A percentile compares a stretch with the other conserved stretches of the same genome.
These are phyloP conservation scores for Metschnikowia noctiluminum DNA, from an alignment of 805 yeast species.

Conservation along the genomic window DNA sequence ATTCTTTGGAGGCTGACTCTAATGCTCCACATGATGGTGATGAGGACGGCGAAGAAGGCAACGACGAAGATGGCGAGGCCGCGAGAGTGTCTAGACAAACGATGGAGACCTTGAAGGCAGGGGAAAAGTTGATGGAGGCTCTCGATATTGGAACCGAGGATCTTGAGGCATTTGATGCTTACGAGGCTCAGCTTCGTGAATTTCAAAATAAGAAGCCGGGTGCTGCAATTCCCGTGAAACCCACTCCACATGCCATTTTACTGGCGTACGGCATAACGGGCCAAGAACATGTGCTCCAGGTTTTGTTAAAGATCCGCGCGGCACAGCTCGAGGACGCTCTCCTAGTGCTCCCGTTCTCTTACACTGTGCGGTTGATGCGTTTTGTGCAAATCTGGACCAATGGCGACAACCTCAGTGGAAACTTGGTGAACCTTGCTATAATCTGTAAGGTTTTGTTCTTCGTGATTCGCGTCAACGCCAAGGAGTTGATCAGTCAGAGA, in stretches of 20 bases:
- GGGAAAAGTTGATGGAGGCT: constrained; percentile 90
- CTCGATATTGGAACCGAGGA: constrained; percentile 78
- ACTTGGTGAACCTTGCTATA: constrained; percentile 53
- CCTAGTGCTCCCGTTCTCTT: constrained; percentile 85
- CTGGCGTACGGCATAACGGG: constrained; percentile 70
- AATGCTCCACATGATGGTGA: constrained; percentile 19
- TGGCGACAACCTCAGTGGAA: constrained; percentile 35
- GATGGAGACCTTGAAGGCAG: constrained; percentile 87
- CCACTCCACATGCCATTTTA: constrained; percentile 68
- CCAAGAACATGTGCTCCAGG: constrained; percentile 73
- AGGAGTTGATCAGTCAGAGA: constrained; percentile 70
- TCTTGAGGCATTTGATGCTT: constrained; percentile 52
- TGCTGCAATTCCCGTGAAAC: constrained; percentile 52
- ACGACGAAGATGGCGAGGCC: constrained; percentile 49
- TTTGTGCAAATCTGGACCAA: constrained; percentile 75
- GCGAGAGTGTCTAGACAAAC: constrained; percentile 77
- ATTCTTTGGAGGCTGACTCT: constrained; percentile 59
- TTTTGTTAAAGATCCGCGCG: constrained; percentile 66
- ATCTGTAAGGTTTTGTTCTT: constrained; percentile 77
- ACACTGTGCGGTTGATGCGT: constrained; percentile 63
- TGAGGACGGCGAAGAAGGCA: constrained; percentile 25
- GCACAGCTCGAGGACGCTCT: constrained; percentile 92
- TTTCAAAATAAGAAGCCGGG: constrained; percentile 39
- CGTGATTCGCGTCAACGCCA: constrained; percentile 67
- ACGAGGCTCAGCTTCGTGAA: constrained; percentile 38